These are phyloP conservation scores for Diplodia seriata DNA, from an alignment of 2,329 filamentous ascomycete species.

Conservation along the genomic window DNA sequence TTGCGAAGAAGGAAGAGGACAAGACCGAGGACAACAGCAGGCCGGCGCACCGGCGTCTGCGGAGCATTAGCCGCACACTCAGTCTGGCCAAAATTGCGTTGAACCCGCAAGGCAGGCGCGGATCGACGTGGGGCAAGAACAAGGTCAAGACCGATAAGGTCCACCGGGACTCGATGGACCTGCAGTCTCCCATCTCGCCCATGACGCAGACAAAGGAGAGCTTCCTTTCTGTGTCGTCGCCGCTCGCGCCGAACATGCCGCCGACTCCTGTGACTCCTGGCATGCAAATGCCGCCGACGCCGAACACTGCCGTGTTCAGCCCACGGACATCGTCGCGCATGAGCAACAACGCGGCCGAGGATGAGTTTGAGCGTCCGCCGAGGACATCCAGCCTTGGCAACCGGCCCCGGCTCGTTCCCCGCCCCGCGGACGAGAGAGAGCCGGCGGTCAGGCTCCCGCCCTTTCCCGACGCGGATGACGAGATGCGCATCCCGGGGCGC, in stretches of 20 bases:
- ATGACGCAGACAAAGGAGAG: constrained; percentile 26
- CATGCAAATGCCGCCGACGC: constrained; percentile 40
- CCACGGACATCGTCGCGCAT: constrained; percentile 20
- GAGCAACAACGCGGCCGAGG: constrained; percentile 17
- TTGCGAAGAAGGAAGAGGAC: constrained; percentile 39
- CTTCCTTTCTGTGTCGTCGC: constrained; percentile 18
- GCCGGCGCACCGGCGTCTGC: constrained; percentile 44
- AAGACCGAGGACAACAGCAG: constrained; percentile 11
- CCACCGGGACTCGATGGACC: constrained; percentile 17
- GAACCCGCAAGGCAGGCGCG: constrained; percentile 35
- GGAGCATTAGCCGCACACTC: constrained; percentile 48
- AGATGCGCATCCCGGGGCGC: constrained; percentile 32
- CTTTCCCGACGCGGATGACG: constrained; percentile 39
- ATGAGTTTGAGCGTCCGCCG: constrained; percentile 11
- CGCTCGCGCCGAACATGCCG: constrained; percentile 37
- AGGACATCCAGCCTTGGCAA: constrained; percentile 33
- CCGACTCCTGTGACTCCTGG: constrained; percentile 45
- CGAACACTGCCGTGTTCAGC: constrained; percentile 22
- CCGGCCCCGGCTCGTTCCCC: constrained; percentile 41
- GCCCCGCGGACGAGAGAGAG: constrained; percentile 47
- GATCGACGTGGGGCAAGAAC: constrained; percentile 25
- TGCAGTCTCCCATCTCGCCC: constrained; percentile 29
- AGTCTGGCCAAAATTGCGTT: constrained; percentile 49
- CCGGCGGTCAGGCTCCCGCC: constrained; percentile 45
- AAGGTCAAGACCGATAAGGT: constrained; percentile 20